These are phyloP conservation scores for Metarhizium rileyi DNA, from an alignment of 2,329 filamentous ascomycete genomes.

Conservation along the genomic window DNA sequence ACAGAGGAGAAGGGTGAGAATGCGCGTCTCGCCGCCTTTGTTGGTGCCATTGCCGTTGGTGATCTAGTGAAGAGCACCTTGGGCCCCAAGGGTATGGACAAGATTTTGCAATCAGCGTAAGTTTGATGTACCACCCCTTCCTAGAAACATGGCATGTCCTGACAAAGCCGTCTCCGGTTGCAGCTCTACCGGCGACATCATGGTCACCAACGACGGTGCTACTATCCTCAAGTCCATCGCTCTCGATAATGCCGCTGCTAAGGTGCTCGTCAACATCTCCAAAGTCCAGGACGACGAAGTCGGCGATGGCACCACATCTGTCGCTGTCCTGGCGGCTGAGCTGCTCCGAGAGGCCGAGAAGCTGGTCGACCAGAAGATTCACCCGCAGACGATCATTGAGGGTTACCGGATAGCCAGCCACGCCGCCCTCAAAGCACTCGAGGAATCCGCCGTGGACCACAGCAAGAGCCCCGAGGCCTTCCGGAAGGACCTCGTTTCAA, in stretches of 20 bases:
- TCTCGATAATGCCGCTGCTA: constrained; percentile 94
- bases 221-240: constrained; percentile 98
- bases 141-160: constrained; percentile 9
- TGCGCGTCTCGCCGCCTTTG: constrained; percentile 95
- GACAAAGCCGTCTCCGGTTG: constrained; percentile 9
- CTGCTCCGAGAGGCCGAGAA: constrained; percentile 93
- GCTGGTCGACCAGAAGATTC: constrained; percentile 95
- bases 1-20: constrained; percentile 98
- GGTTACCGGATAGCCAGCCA: constrained; percentile 95
- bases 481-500: constrained; percentile 78
- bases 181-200: constrained; percentile 90
- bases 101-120: constrained; percentile 91
- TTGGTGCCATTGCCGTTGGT: constrained; percentile 94
- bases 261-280: constrained; percentile 97
- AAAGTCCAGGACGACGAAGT: constrained; percentile 99
- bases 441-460: constrained; percentile 79
- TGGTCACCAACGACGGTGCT: constrained; percentile 98
- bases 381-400: constrained; percentile 98
- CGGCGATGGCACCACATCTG: constrained; percentile 96
- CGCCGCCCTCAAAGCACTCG: constrained; percentile 76
- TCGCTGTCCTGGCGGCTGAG: constrained; percentile 90
- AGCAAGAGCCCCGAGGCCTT: constrained; percentile 76
- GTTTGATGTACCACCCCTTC: constrained; percentile 24
- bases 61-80: constrained; percentile 96
- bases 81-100: constrained; percentile 98